Base-by-base conservation (phyloP, 805 yeast genomes). In the Metschnikowia amazonensis region DNA sequence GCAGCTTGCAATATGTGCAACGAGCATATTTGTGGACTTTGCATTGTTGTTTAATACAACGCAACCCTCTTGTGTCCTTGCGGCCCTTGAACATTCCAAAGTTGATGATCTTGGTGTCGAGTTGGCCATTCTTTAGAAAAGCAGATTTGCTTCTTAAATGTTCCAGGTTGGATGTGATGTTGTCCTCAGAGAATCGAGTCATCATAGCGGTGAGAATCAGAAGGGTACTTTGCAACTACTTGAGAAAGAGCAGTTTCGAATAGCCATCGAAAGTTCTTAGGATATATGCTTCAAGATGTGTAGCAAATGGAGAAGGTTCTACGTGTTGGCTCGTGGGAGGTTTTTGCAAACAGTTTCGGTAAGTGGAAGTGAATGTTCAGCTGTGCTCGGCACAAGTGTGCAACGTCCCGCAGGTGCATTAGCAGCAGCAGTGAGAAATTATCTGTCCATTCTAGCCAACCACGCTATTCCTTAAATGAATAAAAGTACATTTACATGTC, bases 61-160 rank as follows among this genome's bases (percentile, higher is more conserved):
- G 49, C 14, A 45, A 38, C 1, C 54, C 44, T 33, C 66, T 46
- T 9, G 58, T 51, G 38, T 60, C 64, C 13, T 28, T 41, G 30
- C 27, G 24, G 3, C 64, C 64, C 36, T 51, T 53, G 47, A 57
- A 60, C 43, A 49, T 51, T 2, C 65, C 65, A 24, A 39, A 43
- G 20, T 28, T 35, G 28, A 46, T 30, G 42, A 39, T 10, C 27
- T 21, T 35, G 28, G 20, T 37, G 25, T 37, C 33, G 9, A 29
- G 32, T n/a, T 28, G 29, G 14, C 27, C 38, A 25, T 37, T 28
- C 14, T 28, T 25, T 9, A n/a, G 23, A 13, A 25, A 36, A 36
- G 36, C 24, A 8, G 16, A 20, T 6, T 34, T 34, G 36, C 36
- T 21, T 18, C 13, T 34, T 7, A 34, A 21, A 17, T 21, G 27